Base-by-base conservation (phyloP, 2,329 filamentous ascomycete genomes). In the Pseudogymnoascus sp. region DNA sequence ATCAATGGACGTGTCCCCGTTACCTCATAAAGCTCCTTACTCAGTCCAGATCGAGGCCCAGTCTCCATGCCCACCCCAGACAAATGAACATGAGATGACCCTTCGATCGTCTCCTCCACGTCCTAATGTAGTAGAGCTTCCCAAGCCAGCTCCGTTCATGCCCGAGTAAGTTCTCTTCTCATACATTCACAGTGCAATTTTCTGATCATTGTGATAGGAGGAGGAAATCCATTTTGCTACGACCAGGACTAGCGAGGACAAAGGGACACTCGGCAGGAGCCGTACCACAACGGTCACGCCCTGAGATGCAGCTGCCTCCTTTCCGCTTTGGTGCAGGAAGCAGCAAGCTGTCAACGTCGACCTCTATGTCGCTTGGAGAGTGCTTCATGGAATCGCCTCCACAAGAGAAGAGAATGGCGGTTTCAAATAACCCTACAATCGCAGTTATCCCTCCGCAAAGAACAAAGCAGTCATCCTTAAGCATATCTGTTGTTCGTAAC, bases 1-100 rank as follows among this genome's bases (percentile, higher is more conserved):
- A 74, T 81, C 86, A 63, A 96, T 97, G 91, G 93, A 97, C 72
- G 87, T 97, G 75, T 97, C 93, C 51, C 93, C 95, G 40, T 78
- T 97, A 42, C 93, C 92, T 65, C 91, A 96, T 79, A 97, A 96
- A 79, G 80, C 83, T 31, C 83, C 89, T 11, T 92, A 86, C 71
- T 77, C 81, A 76, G 75, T 81, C 31, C 82, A 88, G 68, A 80
- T 90, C 67, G 86, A 88, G 68, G 76, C 91, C 62, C 83, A 85
- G 31, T 93, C 90, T 31, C 90, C 91, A 1, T 89, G 88, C 1
- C 88, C 88, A 7, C 81, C 83, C 47, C 70, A 74, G 31, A 81
- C 68, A 6, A 65, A 66, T 64, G 78, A 78, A 29, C 70, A 71
- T 64, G 69, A 69, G 45, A 81, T 81, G 75, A 77, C 82, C 74